Evolutionary conservation across 441 rosid genomes (phyloP), one percentile per base, ranked within the genome.

Genomic region (Brassica hybrid): DNA sequence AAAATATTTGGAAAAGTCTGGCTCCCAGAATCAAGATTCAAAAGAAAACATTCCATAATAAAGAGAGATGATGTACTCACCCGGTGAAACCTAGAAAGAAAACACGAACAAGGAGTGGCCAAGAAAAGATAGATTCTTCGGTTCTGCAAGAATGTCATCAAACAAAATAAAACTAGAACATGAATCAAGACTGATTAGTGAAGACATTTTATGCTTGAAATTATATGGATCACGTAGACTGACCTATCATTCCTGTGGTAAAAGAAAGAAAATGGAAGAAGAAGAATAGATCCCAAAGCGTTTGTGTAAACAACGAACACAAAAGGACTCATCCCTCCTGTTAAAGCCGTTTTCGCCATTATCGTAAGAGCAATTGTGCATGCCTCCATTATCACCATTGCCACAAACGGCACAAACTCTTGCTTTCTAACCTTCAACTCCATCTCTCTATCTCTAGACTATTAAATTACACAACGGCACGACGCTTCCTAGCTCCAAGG

Each of bases 51-150:
- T 56, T 56, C 23, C 8, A 9, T 56, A 56, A 56, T 18, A 56
- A 56, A 18, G 76, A 63, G 54, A 34, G 17, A 61, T 67, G 54
- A 63, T 54, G 54, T 63, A 76, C 88, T 1, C 43, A 93, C 98
- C 98, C 97, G n/a, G 86, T 88, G 66, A 93, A 83, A 64, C 97
- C 95, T 82, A 90, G 58, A 79, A 93, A 85, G 86, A 89, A 91
- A 80, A 85, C 77, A 17, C 91, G 89, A 80, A 85, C 27, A 18
- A 88, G 43, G 25, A 87, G 88, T 43, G 87, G 86, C 25, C 79
- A 75, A 45, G 86, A 79, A 81, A 91, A 82, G 82, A 76, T 68
- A 13, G 88, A 77, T 21, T 81, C 72, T 70, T 84, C 85, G 7
- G 81, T 76, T 74, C 93, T 86, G 87, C 80, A 84, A 73, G 69